A percentile compares a stretch with the other conserved stretches of the same genome.
Evolutionary conservation across 208 protist species (phyloP).

Genomic region (Leishmania braziliensis): DNA sequence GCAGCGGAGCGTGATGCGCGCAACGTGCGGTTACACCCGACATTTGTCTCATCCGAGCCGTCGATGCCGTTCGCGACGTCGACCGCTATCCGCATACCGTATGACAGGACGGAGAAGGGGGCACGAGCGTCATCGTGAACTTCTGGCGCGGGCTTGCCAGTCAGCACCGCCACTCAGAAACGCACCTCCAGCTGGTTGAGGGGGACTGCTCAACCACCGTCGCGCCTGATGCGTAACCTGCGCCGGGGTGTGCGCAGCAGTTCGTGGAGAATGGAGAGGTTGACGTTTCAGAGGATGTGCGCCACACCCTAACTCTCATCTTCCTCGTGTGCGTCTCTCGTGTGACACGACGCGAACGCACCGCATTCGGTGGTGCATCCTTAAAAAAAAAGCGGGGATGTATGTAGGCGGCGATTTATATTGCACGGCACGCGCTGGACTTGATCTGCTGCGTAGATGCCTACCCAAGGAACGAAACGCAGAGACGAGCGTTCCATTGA

Average conservation of each 20-base stretch:
- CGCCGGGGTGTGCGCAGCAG: slow-evolving; percentile 11
- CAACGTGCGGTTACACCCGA: slow-evolving; percentile 30
- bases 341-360: neutral
- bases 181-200: neutral
- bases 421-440: neutral
- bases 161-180: slow-evolving; percentile 42
- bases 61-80: slow-evolving; percentile 3
- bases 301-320: neutral
- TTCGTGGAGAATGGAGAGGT: slow-evolving; percentile 12
- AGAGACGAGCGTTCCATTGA: neutral
- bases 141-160: slow-evolving; percentile 68
- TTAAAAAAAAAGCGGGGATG: neutral
- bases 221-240: neutral
- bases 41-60: neutral
- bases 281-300: neutral
- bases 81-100: slow-evolving; percentile 5
- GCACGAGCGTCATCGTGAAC: slow-evolving; percentile 53
- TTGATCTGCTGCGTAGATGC: neutral
- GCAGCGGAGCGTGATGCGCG: slow-evolving; percentile 24
- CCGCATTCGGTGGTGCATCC: neutral
- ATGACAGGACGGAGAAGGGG: slow-evolving; percentile 34
- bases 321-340: neutral
- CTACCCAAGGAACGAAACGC: neutral
- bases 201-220: neutral
- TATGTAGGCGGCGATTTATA: neutral